Evolutionary conservation across 176 grass and related monocot species (phyloP), one percentile per base, ranked within the genome.

Genomic region (Oryza meridionalis): DNA sequence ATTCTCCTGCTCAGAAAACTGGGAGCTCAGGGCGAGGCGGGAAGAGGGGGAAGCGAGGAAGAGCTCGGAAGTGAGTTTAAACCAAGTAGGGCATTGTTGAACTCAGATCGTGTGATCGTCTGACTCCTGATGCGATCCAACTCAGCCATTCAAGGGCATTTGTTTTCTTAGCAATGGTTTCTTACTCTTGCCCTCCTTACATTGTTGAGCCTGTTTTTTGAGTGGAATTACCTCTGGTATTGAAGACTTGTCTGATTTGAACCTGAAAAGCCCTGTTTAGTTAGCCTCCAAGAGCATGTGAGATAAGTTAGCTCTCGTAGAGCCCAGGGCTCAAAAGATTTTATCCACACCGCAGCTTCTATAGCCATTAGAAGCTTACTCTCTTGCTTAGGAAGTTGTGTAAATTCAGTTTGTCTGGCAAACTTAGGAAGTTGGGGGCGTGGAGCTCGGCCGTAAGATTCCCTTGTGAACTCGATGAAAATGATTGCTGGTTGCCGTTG

Each of bases 41-140:
- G 44, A 90, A 86, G 74, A 85, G 88, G 65, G 90, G 95, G 35
- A 91, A 85, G 47, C 22, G 84, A 27, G 88, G 88, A 50, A 79
- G 75, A 25, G 32, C 84, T 19, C 80, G 63, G 2, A 90, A 87
- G 80, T 90, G 88, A 90, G 12, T 26, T 53, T 75, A 7, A 47
- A 62, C 4, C 40, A 9, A 53, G 25, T 11, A n/a, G 72, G 15
- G 4, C 37, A 70, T 61, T 49, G 55, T 16, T 61, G 74, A 74
- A 69, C 67, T 69, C 74, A 82, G 58, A 72, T 80, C 37, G 49
- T 50, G 75, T 61, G 68, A 79, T 83, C 79, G 46, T 70, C 68
- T 86, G 79, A 87, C 75, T 21, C 69, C 67, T 79, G 75, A 69
- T 74, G 74, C 68, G 67, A 63, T 68, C 47, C 62, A 61, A n/a